A percentile compares a stretch with the other conserved stretches of the same genome.
These are phyloP conservation scores for Penicillium sclerotigenum DNA, from an alignment of 2,329 filamentous ascomycete species.

Conservation along the genomic window DNA sequence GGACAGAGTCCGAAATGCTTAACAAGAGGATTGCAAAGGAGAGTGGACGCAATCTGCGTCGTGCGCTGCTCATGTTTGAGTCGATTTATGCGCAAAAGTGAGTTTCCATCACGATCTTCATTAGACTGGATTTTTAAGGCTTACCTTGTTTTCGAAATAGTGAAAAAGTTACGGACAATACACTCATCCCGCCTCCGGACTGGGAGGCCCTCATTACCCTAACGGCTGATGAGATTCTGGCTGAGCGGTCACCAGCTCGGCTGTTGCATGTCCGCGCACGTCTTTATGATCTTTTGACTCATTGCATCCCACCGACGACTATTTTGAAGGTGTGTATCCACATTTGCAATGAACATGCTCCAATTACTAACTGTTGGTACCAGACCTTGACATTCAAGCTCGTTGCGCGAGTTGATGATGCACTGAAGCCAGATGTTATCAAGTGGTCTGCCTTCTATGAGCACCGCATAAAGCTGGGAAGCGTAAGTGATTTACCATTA, in stretches of 20 bases:
- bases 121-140: background rate
- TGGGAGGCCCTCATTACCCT: slow-evolving; percentile 91
- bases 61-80: slow-evolving; percentile 93
- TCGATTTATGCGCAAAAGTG: slow-evolving; percentile 97
- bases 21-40: slow-evolving; percentile 84
- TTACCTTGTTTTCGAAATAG: slow-evolving; percentile 46
- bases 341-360: background rate
- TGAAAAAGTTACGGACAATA: slow-evolving; percentile 83
- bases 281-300: slow-evolving; percentile 93
- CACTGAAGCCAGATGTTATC: slow-evolving; percentile 84
- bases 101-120: slow-evolving; percentile 28
- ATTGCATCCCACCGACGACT: slow-evolving; percentile 93
- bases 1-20: slow-evolving; percentile 70
- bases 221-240: slow-evolving; percentile 89
- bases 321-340: slow-evolving; percentile 67
- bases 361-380: background rate
- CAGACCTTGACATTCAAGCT: slow-evolving; percentile 88
- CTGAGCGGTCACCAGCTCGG: slow-evolving; percentile 83
- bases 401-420: slow-evolving; percentile 80
- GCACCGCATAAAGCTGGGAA: slow-evolving; percentile 86
- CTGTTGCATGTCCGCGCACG: slow-evolving; percentile 87
- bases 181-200: slow-evolving; percentile 88
- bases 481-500: slow-evolving; percentile 38
- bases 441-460: slow-evolving; percentile 98
- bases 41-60: slow-evolving; percentile 84